A percentile compares a stretch with the other conserved stretches of the same genome.
Conservation (phyloP, 1,139 yeast genomes). For the Lodderomyces jiufengensis region DNA sequence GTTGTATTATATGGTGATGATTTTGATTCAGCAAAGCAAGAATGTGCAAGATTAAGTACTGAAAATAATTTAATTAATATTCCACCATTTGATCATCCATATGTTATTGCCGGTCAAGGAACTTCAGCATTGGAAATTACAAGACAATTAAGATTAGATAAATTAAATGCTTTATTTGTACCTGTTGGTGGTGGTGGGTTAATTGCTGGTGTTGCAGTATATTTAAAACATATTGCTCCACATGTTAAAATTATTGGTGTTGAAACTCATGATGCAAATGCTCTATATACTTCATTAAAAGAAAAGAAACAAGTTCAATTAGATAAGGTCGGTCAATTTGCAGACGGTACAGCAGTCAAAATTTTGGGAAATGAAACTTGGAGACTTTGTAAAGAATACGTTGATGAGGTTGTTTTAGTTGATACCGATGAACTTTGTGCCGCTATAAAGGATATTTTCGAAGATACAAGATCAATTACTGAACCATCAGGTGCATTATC, state of each 20-base stretch:
- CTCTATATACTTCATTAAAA: slow-evolving; percentile 71
- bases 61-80: slow-evolving; percentile 78
- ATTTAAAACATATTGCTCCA: slow-evolving; percentile 94
- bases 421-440: slow-evolving; percentile 96
- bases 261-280: slow-evolving; percentile 93
- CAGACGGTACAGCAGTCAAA: slow-evolving; percentile 99
- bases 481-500: slow-evolving; percentile 98
- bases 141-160: slow-evolving; percentile 76
- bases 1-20: slow-evolving; percentile 93
- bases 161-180: slow-evolving; percentile 81
- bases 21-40: slow-evolving; percentile 88
- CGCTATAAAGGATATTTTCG: slow-evolving; percentile 93
- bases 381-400: slow-evolving; percentile 70
- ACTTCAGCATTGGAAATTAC: slow-evolving; percentile 91
- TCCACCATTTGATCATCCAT: slow-evolving; percentile 98
- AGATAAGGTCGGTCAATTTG: slow-evolving; percentile 86
- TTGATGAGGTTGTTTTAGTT: slow-evolving; percentile 86
- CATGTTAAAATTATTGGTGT: slow-evolving; percentile 94
- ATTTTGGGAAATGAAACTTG: slow-evolving; percentile 88
- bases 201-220: slow-evolving; percentile 85
- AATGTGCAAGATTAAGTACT: slow-evolving; percentile 68
- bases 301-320: slow-evolving; percentile 53
- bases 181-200: slow-evolving; percentile 98
- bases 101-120: slow-evolving; percentile 99
- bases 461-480: slow-evolving; percentile 88